Evolutionary conservation across 768 basidiomycete genomes (phyloP).

Genomic region (Clathrus columnatus): DNA sequence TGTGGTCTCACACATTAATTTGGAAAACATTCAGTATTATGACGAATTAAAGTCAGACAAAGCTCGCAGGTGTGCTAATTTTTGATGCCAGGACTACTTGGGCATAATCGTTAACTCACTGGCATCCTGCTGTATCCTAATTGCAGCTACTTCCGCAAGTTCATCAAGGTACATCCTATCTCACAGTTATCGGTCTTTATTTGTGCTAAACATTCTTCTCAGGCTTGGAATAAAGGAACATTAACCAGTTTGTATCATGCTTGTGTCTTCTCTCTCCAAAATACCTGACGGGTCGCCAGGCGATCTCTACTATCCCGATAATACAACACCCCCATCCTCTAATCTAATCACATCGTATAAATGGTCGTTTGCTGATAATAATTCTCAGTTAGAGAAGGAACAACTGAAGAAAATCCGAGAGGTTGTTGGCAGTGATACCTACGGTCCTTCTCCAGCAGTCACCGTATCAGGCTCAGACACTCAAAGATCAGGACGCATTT

Average conservation of each 20-base stretch:
- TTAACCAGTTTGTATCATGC: constrained; percentile 43
- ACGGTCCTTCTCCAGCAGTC: constrained; percentile 19
- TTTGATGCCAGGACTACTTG: constrained; percentile 7
- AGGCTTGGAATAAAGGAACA: constrained; percentile 80
- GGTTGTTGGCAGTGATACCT: constrained; percentile 43
- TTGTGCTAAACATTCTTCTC: neutral
- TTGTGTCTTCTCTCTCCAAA: neutral
- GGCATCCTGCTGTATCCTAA: constrained; percentile 7
- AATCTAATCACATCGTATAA: constrained; percentile 75
- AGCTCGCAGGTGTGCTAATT: constrained; percentile 53
- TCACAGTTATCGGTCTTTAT: constrained; percentile 4
- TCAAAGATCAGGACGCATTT: constrained; percentile 32
- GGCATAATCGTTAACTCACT: constrained; percentile 20
- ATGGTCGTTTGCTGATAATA: constrained; percentile 76
- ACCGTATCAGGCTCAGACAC: constrained; percentile 14
- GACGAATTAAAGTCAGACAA: constrained; percentile 78
- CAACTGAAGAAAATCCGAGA: constrained; percentile 52
- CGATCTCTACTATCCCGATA: constrained; percentile 53
- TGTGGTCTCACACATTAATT: neutral
- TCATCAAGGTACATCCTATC: constrained; percentile 62
- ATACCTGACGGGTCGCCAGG: constrained; percentile 26
- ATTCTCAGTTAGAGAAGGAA: constrained; percentile 46
- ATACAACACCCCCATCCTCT: constrained; percentile 43
- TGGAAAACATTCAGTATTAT: constrained; percentile 54
- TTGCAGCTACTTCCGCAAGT: constrained; percentile 82